Evolutionary conservation across 805 yeast genomes (phyloP).

Genomic region (Pachysolen tannophilus): DNA sequence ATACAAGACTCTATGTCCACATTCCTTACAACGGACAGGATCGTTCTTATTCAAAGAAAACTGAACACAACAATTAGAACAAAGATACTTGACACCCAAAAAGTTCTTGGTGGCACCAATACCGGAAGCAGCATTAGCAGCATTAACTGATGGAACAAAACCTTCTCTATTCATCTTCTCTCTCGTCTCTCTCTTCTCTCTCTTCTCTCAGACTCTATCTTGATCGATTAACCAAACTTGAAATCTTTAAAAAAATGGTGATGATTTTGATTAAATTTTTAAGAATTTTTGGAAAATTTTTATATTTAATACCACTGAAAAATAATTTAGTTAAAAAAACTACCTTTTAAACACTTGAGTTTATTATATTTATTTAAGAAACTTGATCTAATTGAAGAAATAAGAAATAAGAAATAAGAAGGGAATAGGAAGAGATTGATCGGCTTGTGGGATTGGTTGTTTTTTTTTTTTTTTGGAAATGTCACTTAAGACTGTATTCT

Average conservation of each 20-base stretch:
- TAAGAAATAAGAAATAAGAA: too few species aligned
- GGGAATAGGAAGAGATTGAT: too few species aligned
- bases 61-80: constrained; percentile 93
- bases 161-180: constrained; percentile 66
- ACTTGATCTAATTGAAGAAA: too few species aligned
- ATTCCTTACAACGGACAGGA: constrained; percentile 96
- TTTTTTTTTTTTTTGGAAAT: too few species aligned
- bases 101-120: constrained; percentile 52
- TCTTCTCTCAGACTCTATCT: too few species aligned
- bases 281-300: not conserved
- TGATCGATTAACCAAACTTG: too few species aligned
- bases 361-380: too few species aligned
- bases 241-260: too few species aligned
- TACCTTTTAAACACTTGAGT: not conserved
- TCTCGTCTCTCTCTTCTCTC: not conserved
- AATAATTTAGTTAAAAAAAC: not conserved
- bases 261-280: too few species aligned
- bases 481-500: too few species aligned
- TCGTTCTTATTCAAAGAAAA: constrained; percentile 86
- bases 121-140: constrained; percentile 83
- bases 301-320: not conserved
- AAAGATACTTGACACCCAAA: constrained; percentile 85
- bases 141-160: constrained; percentile 64
- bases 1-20: constrained; percentile 96
- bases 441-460: too few species aligned